Conservation (phyloP, 2,329 filamentous ascomycete species). For the Talaromyces piceae region DNA sequence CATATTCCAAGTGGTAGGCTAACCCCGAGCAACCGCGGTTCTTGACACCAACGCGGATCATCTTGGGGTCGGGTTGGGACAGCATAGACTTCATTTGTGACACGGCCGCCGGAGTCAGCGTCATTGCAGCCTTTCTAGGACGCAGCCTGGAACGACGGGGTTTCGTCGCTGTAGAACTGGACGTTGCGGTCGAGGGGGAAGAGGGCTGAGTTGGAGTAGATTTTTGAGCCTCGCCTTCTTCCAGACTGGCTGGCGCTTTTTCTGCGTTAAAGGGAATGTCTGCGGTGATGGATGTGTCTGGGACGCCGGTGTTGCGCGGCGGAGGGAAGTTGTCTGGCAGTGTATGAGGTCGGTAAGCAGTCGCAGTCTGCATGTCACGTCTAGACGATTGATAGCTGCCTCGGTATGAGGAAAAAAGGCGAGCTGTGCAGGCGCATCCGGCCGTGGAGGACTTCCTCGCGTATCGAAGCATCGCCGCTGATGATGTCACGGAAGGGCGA, state of each 20-base stretch:
- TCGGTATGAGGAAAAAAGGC: constrained; percentile 43
- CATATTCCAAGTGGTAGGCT: constrained; percentile 89
- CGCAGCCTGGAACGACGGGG: constrained; percentile 61
- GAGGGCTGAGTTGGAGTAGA: constrained; percentile 41
- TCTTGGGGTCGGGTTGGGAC: constrained; percentile 78
- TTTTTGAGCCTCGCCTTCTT: constrained; percentile 62
- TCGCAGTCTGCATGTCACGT: constrained; percentile 58
- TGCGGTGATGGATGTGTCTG: constrained; percentile 55
- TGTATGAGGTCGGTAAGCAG: constrained; percentile 55
- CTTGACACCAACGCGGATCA: constrained; percentile 89
- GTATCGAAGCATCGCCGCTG: constrained; percentile 33
- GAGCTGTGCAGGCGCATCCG: constrained; percentile 34
- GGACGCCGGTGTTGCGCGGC: constrained; percentile 51
- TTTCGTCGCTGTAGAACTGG: constrained; percentile 42
- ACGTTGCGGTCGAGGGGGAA: constrained; percentile 25
- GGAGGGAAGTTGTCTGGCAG: constrained; percentile 50
- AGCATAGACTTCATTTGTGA: constrained; percentile 69
- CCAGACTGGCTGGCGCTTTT: constrained; percentile 41
- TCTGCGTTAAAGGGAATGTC: constrained; percentile 42
- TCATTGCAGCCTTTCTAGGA: constrained; percentile 85
- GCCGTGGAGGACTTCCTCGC: constrained; percentile 30
- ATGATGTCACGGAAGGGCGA: constrained; percentile 41
- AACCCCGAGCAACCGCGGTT: constrained; percentile 91
- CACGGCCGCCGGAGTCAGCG: constrained; percentile 71
- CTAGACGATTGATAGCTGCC: constrained; percentile 44